A percentile compares a stretch with the other conserved stretches of the same genome.
phyloP scores from a whole-genome alignment of 306 rosid genomes.

The Echinosophora koreensis region DNA sequence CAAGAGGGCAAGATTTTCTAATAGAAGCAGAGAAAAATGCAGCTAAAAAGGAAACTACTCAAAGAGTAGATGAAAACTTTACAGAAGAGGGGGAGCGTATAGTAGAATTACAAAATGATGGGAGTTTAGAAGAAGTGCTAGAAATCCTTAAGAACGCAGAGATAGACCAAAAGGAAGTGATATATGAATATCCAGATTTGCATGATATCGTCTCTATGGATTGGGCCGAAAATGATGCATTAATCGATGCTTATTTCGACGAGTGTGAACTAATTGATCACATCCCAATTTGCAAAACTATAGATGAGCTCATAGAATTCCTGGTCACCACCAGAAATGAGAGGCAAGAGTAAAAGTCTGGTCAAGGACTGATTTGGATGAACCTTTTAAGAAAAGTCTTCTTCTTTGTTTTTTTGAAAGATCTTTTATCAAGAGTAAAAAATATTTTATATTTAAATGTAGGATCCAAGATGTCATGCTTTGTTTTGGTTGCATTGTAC shows the following conservation, averaged over 20 bases:
- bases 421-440: too few species aligned
- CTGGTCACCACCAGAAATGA: neutral
- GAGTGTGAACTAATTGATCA: constrained; percentile 20
- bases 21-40: neutral
- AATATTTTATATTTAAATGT: too few species aligned
- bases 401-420: too few species aligned
- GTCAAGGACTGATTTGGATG: neutral
- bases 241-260: neutral
- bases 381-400: neutral
- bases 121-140: neutral
- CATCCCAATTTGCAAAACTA: constrained; percentile 8
- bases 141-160: neutral
- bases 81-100: neutral
- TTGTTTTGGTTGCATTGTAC: too few species aligned
- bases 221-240: neutral
- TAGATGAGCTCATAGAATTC: constrained; percentile 17
- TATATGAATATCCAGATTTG: neutral
- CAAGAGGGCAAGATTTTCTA: neutral
- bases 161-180: neutral
- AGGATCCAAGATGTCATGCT: too few species aligned
- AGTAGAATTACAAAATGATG: neutral
- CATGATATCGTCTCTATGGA: constrained; percentile 9
- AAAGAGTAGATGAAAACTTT: neutral
- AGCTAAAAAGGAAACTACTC: too few species aligned
- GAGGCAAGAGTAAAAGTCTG: neutral